These are phyloP conservation scores for Phaseolus coccineus DNA, from an alignment of 331 rosid genomes.

Conservation along the genomic window DNA sequence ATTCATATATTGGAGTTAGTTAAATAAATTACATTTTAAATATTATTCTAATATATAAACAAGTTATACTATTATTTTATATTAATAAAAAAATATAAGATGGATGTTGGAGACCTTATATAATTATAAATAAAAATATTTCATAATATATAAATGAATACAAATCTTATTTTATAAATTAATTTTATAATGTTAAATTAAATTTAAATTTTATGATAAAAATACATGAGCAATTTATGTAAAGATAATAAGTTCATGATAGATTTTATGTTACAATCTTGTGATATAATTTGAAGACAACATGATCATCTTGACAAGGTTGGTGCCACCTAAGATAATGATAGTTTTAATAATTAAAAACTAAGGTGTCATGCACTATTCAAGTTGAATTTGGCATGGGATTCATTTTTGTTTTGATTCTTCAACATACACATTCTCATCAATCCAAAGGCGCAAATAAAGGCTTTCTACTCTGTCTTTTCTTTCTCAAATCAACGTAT, in stretches of 20 bases:
- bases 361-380: background rate
- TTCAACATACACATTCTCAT: background rate
- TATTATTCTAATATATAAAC: too few species aligned
- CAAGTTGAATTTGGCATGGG: background rate
- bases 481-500: background rate
- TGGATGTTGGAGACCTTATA: too few species aligned
- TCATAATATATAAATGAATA: too few species aligned
- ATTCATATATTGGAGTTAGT: too few species aligned
- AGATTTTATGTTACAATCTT: background rate
- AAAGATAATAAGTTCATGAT: background rate
- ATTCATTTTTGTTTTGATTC: background rate
- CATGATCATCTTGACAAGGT: background rate
- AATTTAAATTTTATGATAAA: too few species aligned
- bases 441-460: background rate
- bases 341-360: background rate
- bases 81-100: too few species aligned
- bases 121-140: too few species aligned
- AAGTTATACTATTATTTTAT: too few species aligned
- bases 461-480: background rate
- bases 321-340: background rate
- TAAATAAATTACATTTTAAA: too few species aligned
- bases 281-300: background rate
- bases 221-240: too few species aligned
- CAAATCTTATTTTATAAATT: too few species aligned
- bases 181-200: too few species aligned